A percentile compares a stretch with the other conserved stretches of the same genome.
phyloP scores from a whole-genome alignment of 257 asterid genomes.

The Ehretia macrophylla region DNA sequence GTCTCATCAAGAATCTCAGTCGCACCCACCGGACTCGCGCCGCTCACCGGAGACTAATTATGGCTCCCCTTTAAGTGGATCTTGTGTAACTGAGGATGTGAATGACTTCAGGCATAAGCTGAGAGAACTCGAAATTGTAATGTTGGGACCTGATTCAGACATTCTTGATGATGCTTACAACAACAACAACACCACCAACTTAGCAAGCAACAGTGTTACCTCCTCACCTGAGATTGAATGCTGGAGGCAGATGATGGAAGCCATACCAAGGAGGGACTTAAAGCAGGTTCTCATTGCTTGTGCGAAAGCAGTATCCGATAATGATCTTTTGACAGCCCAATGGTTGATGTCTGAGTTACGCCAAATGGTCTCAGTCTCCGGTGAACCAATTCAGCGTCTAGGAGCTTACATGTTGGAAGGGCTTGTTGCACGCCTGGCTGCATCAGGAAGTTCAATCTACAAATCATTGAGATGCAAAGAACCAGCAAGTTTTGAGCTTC shows the following conservation, averaged over 20 bases:
- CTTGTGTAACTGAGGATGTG: conserved; percentile 45
- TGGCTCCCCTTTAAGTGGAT: conserved; percentile 44
- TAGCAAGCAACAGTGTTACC: conserved; percentile 4
- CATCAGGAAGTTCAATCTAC: conserved; percentile 65
- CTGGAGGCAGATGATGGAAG: conserved; percentile 67
- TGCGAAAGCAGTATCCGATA: conserved; percentile 63
- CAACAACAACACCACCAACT: conserved; percentile 1
- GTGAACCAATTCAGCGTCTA: conserved; percentile 79
- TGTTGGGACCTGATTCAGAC: conserved; percentile 79
- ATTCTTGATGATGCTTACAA: conserved; percentile 27
- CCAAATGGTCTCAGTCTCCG: conserved; percentile 74
- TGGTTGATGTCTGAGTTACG: conserved; percentile 69
- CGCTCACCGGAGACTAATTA: conserved; percentile 34
- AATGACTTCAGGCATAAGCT: conserved; percentile 52
- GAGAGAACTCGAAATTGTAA: conserved; percentile 63
- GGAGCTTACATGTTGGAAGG: conserved; percentile 93
- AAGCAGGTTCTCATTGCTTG: conserved; percentile 72
- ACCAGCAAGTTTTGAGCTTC: conserved; percentile 67
- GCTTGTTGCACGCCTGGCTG: conserved; percentile 57
- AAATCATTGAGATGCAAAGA: conserved; percentile 49
- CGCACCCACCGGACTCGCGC: conserved; percentile 28
- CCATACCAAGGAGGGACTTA: conserved; percentile 57
- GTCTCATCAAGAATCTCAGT: conserved; percentile 46
- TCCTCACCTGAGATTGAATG: conserved; percentile 51
- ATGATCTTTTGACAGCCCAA: conserved; percentile 51